Percentiles rank a stretch among this genome's conserved stretches.
These are phyloP conservation scores for Scutellaria galericulata DNA, from an alignment of 257 asterid species.

Conservation along the genomic window DNA sequence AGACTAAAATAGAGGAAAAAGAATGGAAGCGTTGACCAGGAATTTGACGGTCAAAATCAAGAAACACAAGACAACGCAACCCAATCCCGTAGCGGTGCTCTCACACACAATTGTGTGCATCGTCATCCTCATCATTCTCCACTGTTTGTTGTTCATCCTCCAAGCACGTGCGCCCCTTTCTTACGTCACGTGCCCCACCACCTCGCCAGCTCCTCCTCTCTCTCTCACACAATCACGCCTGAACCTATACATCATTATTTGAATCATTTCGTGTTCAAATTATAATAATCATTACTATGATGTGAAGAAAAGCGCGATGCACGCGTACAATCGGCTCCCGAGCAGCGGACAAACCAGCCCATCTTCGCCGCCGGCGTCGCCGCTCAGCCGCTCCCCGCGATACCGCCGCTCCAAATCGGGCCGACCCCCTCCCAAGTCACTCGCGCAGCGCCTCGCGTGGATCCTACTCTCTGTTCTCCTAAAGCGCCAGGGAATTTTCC, in stretches of 20 bases:
- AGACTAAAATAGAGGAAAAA: neutral
- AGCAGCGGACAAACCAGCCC: slow-evolving; percentile 95
- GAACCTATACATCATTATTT: slow-evolving; percentile 23
- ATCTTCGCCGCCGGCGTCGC: slow-evolving; percentile 88
- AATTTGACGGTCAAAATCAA: slow-evolving; percentile 38
- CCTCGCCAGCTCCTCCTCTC: slow-evolving; percentile 30
- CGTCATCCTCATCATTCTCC: slow-evolving; percentile 31
- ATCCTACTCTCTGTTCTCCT: slow-evolving; percentile 64
- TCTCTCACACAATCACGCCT: slow-evolving; percentile 32
- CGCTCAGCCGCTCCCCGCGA: slow-evolving; percentile 87
- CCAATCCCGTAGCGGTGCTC: slow-evolving; percentile 18
- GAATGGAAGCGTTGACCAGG: slow-evolving; percentile 31
- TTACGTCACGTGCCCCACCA: slow-evolving; percentile 50
- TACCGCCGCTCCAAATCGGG: slow-evolving; percentile 57
- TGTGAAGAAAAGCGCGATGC: slow-evolving; percentile 79
- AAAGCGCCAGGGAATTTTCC: slow-evolving; percentile 86
- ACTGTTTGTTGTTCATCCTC: slow-evolving; percentile 25
- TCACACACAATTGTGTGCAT: slow-evolving; percentile 29
- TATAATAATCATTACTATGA: slow-evolving; percentile 38
- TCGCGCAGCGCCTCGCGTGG: slow-evolving; percentile 74
- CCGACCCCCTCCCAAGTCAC: slow-evolving; percentile 56
- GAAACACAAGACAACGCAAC: slow-evolving; percentile 24
- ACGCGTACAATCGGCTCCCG: slow-evolving; percentile 90
- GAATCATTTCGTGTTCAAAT: slow-evolving; percentile 15
- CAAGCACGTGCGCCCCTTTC: slow-evolving; percentile 45